Conservation (phyloP, 805 yeast species). For the Hyphopichia homilentoma region DNA sequence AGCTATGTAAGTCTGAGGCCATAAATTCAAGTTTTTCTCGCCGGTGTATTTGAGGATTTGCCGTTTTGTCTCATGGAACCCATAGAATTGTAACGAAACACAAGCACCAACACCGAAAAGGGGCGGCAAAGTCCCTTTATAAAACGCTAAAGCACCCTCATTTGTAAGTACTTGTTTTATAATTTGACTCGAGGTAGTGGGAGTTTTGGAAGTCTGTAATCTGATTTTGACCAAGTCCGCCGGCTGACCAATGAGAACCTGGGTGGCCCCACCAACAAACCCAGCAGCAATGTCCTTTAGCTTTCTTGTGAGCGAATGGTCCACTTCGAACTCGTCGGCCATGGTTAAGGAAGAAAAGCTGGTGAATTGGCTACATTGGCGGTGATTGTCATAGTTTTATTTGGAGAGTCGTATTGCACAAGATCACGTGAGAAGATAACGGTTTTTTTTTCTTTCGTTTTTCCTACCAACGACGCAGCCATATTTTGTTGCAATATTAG, state of each 20-base stretch:
- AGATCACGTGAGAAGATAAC: conserved; percentile 13
- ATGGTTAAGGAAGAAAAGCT: neutral
- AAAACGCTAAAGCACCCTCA: conserved; percentile 42
- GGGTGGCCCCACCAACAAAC: conserved; percentile 45
- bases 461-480: no score
- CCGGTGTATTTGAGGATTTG: conserved; percentile 38
- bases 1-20: conserved; percentile 56
- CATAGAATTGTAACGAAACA: conserved; percentile 67
- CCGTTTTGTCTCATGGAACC: conserved; percentile 66
- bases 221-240: conserved; percentile 43
- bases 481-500: no score
- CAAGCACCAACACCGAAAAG: conserved; percentile 52
- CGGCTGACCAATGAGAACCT: conserved; percentile 45
- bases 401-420: conserved; percentile 7
- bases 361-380: neutral
- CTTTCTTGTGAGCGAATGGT: conserved; percentile 33
- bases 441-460: no score
- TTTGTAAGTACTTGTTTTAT: conserved; percentile 34
- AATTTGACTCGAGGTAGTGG: conserved; percentile 27
- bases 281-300: conserved; percentile 43
- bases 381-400: neutral
- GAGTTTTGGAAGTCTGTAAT: conserved; percentile 33
- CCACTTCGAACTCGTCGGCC: conserved; percentile 22
- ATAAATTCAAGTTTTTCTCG: conserved; percentile 35
- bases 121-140: conserved; percentile 44